phyloP scores from a whole-genome alignment of 2,329 filamentous ascomycete species.

The Mycosphaerella sp. region DNA sequence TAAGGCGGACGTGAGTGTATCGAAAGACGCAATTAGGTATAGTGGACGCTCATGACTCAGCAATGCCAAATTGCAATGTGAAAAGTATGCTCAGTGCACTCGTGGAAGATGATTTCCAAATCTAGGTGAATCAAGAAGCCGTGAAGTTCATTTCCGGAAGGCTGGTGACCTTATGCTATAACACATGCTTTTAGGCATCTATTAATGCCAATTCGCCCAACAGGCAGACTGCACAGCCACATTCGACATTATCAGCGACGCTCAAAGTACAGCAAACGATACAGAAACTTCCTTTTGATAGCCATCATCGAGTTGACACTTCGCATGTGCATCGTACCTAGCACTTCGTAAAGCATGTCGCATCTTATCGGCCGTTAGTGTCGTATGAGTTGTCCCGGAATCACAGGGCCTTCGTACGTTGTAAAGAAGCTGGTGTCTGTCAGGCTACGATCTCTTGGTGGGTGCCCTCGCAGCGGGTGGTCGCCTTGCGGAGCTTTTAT shows the following conservation, averaged over 20 bases:
- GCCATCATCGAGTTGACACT: not conserved
- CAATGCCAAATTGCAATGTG: no score
- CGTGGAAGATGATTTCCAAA: no score
- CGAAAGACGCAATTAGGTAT: not conserved
- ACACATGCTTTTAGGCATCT: not conserved
- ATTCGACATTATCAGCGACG: not conserved
- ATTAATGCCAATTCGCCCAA: not conserved
- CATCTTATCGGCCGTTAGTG: slow-evolving; percentile 6
- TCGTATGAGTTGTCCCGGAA: not conserved
- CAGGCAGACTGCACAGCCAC: not conserved
- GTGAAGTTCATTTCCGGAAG: not conserved
- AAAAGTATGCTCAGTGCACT: no score
- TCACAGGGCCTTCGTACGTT: not conserved
- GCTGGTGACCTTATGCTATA: not conserved
- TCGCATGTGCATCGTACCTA: no score
- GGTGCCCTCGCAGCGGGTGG: slow-evolving; percentile 13
- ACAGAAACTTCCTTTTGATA: not conserved
- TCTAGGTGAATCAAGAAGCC: not conserved
- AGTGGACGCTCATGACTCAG: not conserved
- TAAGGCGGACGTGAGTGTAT: slow-evolving; percentile 26
- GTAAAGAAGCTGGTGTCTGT: slow-evolving; percentile 9
- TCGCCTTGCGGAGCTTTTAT: slow-evolving; percentile 7
- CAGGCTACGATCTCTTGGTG: slow-evolving; percentile 4
- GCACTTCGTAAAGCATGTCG: not conserved
- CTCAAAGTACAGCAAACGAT: not conserved